These are phyloP conservation scores for Marchantia polymorpha DNA, from an alignment of 225 moss, liverwort and hornwort genomes.

Conservation along the genomic window DNA sequence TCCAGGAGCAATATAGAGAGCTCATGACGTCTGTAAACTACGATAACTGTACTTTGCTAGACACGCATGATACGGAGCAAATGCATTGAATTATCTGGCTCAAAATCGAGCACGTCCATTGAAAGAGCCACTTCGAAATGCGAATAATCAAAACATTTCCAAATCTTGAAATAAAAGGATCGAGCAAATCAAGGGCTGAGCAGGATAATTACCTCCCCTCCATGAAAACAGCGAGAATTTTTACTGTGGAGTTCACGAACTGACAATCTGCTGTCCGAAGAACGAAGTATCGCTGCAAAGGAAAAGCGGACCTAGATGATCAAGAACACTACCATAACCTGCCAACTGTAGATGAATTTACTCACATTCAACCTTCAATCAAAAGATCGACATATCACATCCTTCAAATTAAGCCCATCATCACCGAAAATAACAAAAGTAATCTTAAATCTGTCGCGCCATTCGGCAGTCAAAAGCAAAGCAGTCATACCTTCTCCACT, in stretches of 20 bases:
- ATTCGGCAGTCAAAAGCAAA: neutral
- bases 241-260: neutral
- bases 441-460: neutral
- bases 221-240: neutral
- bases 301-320: neutral
- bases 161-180: too few species aligned
- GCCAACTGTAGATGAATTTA: neutral
- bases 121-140: too few species aligned
- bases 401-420: too few species aligned
- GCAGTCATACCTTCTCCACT: neutral
- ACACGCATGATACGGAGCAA: too few species aligned
- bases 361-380: neutral
- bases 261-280: neutral
- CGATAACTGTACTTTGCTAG: too few species aligned
- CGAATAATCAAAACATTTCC: too few species aligned
- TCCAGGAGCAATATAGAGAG: neutral
- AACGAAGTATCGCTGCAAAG: neutral
- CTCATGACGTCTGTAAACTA: neutral
- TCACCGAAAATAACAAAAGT: neutral
- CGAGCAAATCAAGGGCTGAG: too few species aligned
- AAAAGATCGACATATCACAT: neutral
- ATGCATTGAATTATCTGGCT: too few species aligned
- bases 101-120: too few species aligned
- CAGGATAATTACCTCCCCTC: neutral
- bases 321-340: neutral